Base-by-base conservation (phyloP, 1,284 basidiomycete species). In the Heterobasidion irregulare region DNA sequence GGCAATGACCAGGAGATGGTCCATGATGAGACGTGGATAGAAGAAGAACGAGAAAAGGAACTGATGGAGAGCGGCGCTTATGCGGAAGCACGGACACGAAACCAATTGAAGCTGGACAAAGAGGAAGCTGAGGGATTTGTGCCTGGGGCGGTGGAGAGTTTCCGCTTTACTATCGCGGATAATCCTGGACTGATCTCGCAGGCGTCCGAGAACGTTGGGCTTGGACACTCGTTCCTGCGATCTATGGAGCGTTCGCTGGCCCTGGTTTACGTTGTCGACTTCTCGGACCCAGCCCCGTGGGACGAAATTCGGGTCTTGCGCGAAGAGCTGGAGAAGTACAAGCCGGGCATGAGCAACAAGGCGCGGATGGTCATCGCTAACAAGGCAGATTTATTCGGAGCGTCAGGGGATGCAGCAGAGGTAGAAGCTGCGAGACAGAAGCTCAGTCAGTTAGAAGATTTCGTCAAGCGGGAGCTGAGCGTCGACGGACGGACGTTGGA, bases 81-180 rank as follows among this genome's bases (percentile, higher is more conserved):
- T 58, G 77, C 78, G 3, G 64, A 73, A 56, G 68, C 74, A 9
- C 69, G 68, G 8, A 83, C 81, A 1, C 72, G 80, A 19, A 82
- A 83, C 59, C 75, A 82, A 63, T 38, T 16, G 8, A 49, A n/a
- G n/a, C 56, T 58, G 2, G 38, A 56, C 10, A 59, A 61, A 3
- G 58, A 62, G 9, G 61, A 64, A 3, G 56, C 26, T 33, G 55
- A 52, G 2, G 59, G 59, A n/a, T 54, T 57, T 35, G 26, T 26
- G 26, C 26, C 26, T 26, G 81, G 83, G 56, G 78, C 79, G 59
- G 72, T 78, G 51, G 94, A 96, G 68, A 72, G 75, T 2, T 87
- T 91, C 66, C 82, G 96, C 2, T 94, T 98, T 72, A 95, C 92
- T 1, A 86, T 99, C 56, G 91, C 94, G n/a, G 96, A 99, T 72